Conservation (phyloP, 2,329 filamentous ascomycete genomes). For the Purpureocillium lavendulum region DNA sequence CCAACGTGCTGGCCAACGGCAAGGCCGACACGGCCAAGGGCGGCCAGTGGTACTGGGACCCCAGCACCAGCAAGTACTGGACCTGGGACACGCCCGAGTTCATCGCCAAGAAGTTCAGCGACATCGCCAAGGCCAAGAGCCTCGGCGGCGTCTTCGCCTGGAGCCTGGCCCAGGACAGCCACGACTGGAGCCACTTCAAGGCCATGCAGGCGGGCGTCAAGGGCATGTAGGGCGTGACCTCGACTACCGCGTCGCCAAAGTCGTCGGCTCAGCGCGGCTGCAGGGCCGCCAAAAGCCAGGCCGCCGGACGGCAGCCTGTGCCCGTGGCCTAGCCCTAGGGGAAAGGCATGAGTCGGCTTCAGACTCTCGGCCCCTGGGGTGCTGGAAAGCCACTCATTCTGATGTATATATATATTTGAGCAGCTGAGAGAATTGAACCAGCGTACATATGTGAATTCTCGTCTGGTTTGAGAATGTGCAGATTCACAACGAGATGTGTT, state of each 20-base stretch:
- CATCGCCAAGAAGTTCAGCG: slow-evolving; percentile 36
- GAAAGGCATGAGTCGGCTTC: too few species aligned
- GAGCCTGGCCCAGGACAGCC: slow-evolving; percentile 41
- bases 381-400: too few species aligned
- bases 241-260: not conserved
- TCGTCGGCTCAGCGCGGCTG: too few species aligned
- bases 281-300: too few species aligned
- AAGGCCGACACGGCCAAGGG: slow-evolving; percentile 37
- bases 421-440: not conserved
- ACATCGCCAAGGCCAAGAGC: slow-evolving; percentile 29
- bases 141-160: slow-evolving; percentile 46
- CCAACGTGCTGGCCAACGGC: slow-evolving; percentile 29
- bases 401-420: too few species aligned
- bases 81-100: slow-evolving; percentile 45
- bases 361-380: too few species aligned
- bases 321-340: too few species aligned
- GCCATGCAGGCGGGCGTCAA: slow-evolving; percentile 24
- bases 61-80: slow-evolving; percentile 38
- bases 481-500: too few species aligned
- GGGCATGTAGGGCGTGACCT: not conserved
- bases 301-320: too few species aligned
- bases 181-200: slow-evolving; percentile 32
- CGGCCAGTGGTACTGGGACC: slow-evolving; percentile 48
- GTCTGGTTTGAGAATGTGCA: too few species aligned
- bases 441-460: not conserved